A percentile compares a stretch with the other conserved stretches of the same genome.
These are phyloP conservation scores for Neurospora terricola DNA, from an alignment of 495 filamentous ascomycete species.

Conservation along the genomic window DNA sequence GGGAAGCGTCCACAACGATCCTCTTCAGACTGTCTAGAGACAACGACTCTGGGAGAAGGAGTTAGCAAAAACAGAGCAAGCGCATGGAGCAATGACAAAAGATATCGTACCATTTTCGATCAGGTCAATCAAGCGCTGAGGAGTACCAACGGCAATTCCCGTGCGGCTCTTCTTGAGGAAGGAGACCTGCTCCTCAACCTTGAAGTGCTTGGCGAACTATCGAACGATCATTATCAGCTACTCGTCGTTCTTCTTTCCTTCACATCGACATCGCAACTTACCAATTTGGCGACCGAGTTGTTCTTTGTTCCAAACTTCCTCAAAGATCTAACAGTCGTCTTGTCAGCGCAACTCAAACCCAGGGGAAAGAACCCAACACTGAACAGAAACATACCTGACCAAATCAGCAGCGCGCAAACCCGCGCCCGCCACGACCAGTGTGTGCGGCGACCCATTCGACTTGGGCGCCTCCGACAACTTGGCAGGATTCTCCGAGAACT, in stretches of 20 bases:
- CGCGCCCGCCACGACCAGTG: constrained; percentile 68
- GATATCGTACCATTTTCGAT: constrained; percentile 57
- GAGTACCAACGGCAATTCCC: constrained; percentile 83
- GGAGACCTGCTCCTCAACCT: constrained; percentile 74
- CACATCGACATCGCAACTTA: constrained; percentile 10
- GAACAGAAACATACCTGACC: constrained; percentile 41
- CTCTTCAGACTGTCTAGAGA: constrained; percentile 58
- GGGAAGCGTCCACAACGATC: constrained; percentile 79
- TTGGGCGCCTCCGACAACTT: constrained; percentile 53
- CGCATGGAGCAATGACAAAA: not conserved
- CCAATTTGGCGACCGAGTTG: constrained; percentile 68
- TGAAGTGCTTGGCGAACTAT: constrained; percentile 93
- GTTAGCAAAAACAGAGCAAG: constrained; percentile 12
- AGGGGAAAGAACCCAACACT: not conserved
- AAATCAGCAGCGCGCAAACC: constrained; percentile 74
- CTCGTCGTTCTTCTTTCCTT: not conserved
- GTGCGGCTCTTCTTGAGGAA: constrained; percentile 62
- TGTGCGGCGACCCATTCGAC: constrained; percentile 72
- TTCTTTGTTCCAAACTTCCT: constrained; percentile 70
- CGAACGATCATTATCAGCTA: not conserved
- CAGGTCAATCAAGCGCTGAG: constrained; percentile 67
- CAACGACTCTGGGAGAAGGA: constrained; percentile 46
- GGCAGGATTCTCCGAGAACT: constrained; percentile 42
- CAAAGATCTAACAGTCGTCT: constrained; percentile 44
- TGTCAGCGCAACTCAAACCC: not conserved